These are phyloP conservation scores for Lecanicillium sp. DNA, from an alignment of 2,329 filamentous ascomycete genomes.

Conservation along the genomic window DNA sequence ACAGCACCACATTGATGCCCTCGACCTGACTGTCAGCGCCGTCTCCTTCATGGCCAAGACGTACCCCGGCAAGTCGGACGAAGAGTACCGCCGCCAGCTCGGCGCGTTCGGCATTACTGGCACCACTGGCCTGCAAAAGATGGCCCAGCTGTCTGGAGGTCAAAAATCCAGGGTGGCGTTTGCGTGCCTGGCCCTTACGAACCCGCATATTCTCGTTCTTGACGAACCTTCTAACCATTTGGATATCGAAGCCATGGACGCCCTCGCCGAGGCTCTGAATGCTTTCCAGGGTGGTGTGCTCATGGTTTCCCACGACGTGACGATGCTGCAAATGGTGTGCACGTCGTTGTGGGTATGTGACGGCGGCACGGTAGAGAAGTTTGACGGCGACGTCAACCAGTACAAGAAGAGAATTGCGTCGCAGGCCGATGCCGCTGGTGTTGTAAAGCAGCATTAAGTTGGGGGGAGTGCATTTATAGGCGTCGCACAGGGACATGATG, in stretches of 20 bases:
- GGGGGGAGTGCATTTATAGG: conserved; percentile 3
- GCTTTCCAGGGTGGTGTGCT: conserved; percentile 91
- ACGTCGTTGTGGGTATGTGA: conserved; percentile 96
- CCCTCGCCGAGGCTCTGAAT: conserved; percentile 74
- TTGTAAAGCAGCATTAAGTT: conserved; percentile 60
- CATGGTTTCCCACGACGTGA: conserved; percentile 99
- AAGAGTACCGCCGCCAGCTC: conserved; percentile 92
- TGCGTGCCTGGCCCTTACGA: conserved; percentile 86
- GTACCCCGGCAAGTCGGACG: conserved; percentile 86
- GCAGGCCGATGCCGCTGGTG: conserved; percentile 82
- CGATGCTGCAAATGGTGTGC: conserved; percentile 95
- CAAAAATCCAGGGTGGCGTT: conserved; percentile 98
- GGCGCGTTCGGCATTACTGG: conserved; percentile 88
- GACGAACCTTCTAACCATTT: conserved; percentile 98
- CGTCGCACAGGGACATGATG: neutral
- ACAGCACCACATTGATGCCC: conserved; percentile 94
- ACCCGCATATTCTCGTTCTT: conserved; percentile 94
- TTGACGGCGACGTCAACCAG: conserved; percentile 86
- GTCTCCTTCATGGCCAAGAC: conserved; percentile 94
- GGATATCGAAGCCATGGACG: conserved; percentile 99
- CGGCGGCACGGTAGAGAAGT: conserved; percentile 88
- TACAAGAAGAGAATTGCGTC: conserved; percentile 96
- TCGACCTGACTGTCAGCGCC: conserved; percentile 82
- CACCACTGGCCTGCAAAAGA: conserved; percentile 94
- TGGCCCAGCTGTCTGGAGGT: conserved; percentile 88